Base-by-base conservation (phyloP, 2,329 filamentous ascomycete species). In the Teratosphaeria zuluensis region DNA sequence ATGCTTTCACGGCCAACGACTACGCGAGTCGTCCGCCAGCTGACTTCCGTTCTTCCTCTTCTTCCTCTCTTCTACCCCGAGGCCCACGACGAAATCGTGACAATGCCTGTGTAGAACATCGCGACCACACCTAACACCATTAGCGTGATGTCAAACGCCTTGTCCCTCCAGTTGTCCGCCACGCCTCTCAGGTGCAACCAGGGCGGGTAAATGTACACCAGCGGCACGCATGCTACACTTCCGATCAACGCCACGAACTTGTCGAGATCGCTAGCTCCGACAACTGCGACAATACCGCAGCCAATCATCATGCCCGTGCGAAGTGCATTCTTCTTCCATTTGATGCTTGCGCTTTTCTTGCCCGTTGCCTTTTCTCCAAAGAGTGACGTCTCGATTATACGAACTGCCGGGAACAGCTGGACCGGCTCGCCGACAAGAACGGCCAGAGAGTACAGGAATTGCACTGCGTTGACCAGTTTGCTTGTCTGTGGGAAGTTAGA, bases 131-230 rank as follows among this genome's bases (percentile, higher is more conserved):
- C 88, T 19, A 89, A 64, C 0, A 78, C 70, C 74, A 90, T 85
- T 69, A 90, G 78, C 1, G 75, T 68, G 4, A 87, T 60, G 67
- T 91, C 87, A 4, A 82, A 77, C 2, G 73, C 69, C 73, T 84
- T 88, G 31, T 75, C 80, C 68, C 72, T 75, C 33, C 70, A 72
- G n/a, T 78, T 81, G 54, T 79, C 76, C 6, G 87, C 87, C 3
- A 86, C 78, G 4, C 84, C 87, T 66, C 80, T 84, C 73, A 84
- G 87, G 70, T 91, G 88, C 67, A 91, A 68, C 62, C 80, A 85
- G 0, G 88, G 81, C 51, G 88, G 87, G 68, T 90, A 90, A 59
- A 90, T 87, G 72, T 90, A 90, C 11, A 90, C 87, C 63, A 90
- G 73, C 14, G 87, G 87, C 57, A 90, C 85, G 65, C 87, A 90